These are phyloP conservation scores for Astrephomene gubernaculifera DNA, from an alignment of 139 green algal species.

Conservation along the genomic window DNA sequence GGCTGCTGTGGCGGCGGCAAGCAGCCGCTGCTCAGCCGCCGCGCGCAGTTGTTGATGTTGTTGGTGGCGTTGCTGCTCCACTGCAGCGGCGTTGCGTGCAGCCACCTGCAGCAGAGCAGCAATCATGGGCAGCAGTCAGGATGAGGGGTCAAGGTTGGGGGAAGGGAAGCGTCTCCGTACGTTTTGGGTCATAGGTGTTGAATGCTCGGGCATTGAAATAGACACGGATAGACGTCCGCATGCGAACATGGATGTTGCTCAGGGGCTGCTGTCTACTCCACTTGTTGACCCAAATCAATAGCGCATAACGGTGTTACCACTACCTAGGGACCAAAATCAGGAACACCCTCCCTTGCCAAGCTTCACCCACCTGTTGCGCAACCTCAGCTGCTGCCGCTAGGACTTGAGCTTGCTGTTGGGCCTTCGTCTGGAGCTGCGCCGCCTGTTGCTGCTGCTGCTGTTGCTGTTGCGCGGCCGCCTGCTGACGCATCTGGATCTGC, in stretches of 20 bases:
- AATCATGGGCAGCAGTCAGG: no score
- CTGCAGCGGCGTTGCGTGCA: slow-evolving; percentile 10
- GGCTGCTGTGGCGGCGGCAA: neutral
- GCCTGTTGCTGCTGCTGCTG: neutral
- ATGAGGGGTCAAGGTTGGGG: no score
- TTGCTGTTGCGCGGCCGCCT: neutral
- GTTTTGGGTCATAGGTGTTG: no score
- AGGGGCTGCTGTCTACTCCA: no score
- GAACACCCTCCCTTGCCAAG: neutral
- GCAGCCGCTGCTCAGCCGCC: neutral
- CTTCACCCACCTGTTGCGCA: slow-evolving; percentile 34
- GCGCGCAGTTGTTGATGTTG: slow-evolving; percentile 5
- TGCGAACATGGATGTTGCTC: no score
- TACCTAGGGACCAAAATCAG: neutral
- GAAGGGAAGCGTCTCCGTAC: no score
- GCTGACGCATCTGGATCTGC: slow-evolving; percentile 18
- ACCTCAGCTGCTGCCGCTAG: slow-evolving; percentile 27
- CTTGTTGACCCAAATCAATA: no score
- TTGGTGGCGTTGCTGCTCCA: neutral
- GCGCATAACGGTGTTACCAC: no score
- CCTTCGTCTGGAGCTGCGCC: neutral
- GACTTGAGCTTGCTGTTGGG: slow-evolving; percentile 11
- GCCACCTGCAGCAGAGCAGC: slow-evolving; percentile 8
- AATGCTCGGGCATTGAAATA: no score
- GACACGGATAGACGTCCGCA: no score